Base-by-base conservation (phyloP, 352 stramenopile species). In the Pythium aphanidermatum region DNA sequence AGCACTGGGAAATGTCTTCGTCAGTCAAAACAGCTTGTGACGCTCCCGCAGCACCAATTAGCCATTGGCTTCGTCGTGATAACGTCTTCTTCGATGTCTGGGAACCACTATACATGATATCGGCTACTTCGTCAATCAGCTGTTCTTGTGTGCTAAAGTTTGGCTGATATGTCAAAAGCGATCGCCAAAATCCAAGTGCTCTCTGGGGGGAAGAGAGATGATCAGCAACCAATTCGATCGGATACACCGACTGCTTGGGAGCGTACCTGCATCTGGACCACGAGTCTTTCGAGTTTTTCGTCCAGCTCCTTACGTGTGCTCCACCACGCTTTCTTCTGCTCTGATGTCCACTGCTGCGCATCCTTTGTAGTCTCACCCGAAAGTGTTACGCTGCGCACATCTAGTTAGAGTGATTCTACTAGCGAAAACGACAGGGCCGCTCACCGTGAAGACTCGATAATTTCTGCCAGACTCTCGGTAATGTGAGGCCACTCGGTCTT, bases 251-350 rank as follows among this genome's bases (percentile, higher is more conserved):
- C n/a, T n/a, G n/a, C n/a, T n/a, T n/a, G 13, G 11, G n/a, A 5
- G 20, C 37, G 21, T 56, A 90, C 81, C 78, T 90, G 63, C 43
- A 89, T 66, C 13, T 56, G 68, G 4, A 40, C 6, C 11, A 91
- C 44, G 16, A 60, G 37, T 20, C 58, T 33, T 23, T 57, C 46
- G 16, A 93, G 63, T 14, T 60, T 61, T 25, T 58, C 55, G 46
- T 93, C 63, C 2, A 92, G 51, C 14, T 70, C 31, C 10, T 81
- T 77, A 40, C 82, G 71, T 27, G 53, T 80, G 46, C 54, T 63
- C 82, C 82, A 93, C 82, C 82, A 93, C 20, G 68, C 39, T n/a
- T 80, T 86, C 50, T 91, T 92, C 32, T 78, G 66, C 9, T 79
- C 55, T 2, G 63, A 46, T 16, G 49, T 65, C 79, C 73, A 91